A percentile compares a stretch with the other conserved stretches of the same genome.
These are phyloP conservation scores for Plasmodium reichenowi DNA, from an alignment of 169 alveolate genomes.

Conservation along the genomic window DNA sequence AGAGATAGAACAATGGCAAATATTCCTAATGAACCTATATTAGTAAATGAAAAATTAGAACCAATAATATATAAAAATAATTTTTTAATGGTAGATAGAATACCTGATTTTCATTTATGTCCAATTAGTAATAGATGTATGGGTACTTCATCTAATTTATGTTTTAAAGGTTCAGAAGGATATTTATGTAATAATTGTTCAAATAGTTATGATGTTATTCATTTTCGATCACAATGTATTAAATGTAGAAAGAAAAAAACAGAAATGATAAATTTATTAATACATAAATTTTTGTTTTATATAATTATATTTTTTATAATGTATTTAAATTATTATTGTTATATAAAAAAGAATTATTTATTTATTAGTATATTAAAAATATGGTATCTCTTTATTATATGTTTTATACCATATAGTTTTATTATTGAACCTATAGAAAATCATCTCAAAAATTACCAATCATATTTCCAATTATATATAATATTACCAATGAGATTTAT, in stretches of 20 bases:
- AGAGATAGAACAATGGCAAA: neutral
- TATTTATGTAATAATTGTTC: constrained; percentile 83
- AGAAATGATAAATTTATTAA: constrained; percentile 38
- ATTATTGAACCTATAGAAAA: constrained; percentile 31
- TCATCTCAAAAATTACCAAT: constrained; percentile 13
- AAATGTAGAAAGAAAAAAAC: constrained; percentile 35
- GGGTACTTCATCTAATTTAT: constrained; percentile 63
- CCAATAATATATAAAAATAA: constrained; percentile 53
- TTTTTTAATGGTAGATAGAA: constrained; percentile 49
- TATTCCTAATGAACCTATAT: neutral
- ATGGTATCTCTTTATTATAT: constrained; percentile 71
- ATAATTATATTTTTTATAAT: constrained; percentile 31
- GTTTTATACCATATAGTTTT: constrained; percentile 49
- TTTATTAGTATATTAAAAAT: constrained; percentile 72
- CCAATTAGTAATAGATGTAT: constrained; percentile 66
- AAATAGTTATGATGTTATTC: constrained; percentile 24
- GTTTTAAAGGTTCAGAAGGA: constrained; percentile 84
- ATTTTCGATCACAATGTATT: constrained; percentile 67
- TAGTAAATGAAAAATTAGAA: constrained; percentile 54
- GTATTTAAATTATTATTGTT: constrained; percentile 72
- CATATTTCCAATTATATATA: constrained; percentile 48
- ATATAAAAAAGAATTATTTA: constrained; percentile 63
- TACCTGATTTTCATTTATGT: constrained; percentile 72
- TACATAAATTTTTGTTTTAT: constrained; percentile 47
- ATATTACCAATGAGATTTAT: constrained; percentile 51